Base-by-base conservation (phyloP, 352 stramenopile species). In the Blastocystis sp. region DNA sequence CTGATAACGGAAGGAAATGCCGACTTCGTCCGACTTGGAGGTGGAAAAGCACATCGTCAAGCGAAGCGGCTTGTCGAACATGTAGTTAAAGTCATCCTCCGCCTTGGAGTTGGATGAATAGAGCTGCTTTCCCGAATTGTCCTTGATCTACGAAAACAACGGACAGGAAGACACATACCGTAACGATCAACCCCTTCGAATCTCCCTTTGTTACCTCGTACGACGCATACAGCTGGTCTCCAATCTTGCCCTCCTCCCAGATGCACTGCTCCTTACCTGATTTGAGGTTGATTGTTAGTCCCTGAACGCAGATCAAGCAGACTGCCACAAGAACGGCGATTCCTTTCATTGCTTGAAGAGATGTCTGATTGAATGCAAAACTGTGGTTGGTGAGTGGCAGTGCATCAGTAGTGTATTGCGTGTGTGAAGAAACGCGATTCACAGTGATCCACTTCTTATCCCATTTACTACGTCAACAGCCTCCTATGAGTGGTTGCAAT, bases 171-270 rank as follows among this genome's bases (percentile, higher is more conserved):
- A n/a, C 7, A 76, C 11, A 5, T 19, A 76, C 65, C n/a, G 65
- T 53, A 76, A 76, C 65, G n/a, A 76, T 38, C 17, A 76, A 17
- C 41, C 52, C 52, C 7, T 19, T n/a, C 10, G 41, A 43, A 56
- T 41, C 34, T 19, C 65, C 65, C 65, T 76, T 76, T 11, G 65
- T 76, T 41, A 76, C 65, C n/a, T 76, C 65, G 38, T 43, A 76
- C 10, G 65, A 76, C 21, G 65, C 65, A n/a, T 43, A 76, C n/a
- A 76, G 65, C 65, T 76, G 65, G 52, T 76, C 65, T 76, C 65
- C 65, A 76, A 52, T 52, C 23, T 38, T 41, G 9, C 65, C 65
- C 43, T 53, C 65, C n/a, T 76, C 65, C 65, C 65, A 76, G n/a
- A 76, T 76, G n/a, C 65, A 76, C 65, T 76, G 65, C 38, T 76